Percentiles rank a stretch among this genome's conserved stretches.
Conservation (phyloP, 192 early-diverging fungal species). For the Mycoemilia scoparia region DNA sequence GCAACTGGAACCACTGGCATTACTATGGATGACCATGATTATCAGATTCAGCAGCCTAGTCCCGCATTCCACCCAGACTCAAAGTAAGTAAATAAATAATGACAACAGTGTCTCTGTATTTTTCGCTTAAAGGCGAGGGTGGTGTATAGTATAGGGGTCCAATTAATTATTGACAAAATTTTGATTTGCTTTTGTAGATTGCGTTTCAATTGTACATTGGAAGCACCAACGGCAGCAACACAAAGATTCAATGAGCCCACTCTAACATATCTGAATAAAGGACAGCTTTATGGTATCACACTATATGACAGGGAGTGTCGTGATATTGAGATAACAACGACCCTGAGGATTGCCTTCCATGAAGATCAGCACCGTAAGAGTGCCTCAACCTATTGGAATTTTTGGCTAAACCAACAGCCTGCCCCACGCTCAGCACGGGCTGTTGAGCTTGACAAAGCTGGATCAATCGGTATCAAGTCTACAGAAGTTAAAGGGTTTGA, state of each 20-base stretch:
- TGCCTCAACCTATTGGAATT: conserved; percentile 47
- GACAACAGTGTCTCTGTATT: too few relatives aligned
- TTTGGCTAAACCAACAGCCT: conserved; percentile 54
- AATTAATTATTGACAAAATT: too few relatives aligned
- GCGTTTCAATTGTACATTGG: conserved; percentile 18
- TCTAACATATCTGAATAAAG: conserved; percentile 56
- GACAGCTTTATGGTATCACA: conserved; percentile 37
- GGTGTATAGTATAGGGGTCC: too few relatives aligned
- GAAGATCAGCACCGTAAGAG: conserved; percentile 45
- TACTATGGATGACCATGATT: too few relatives aligned
- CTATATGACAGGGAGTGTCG: conserved; percentile 28
- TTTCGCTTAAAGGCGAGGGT: too few relatives aligned
- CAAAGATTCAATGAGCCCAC: conserved; percentile 34
- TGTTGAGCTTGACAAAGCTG: conserved; percentile 43
- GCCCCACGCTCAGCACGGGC: conserved; percentile 36
- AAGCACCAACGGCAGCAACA: conserved; percentile 22
- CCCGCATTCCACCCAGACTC: too few relatives aligned
- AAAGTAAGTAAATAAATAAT: too few relatives aligned
- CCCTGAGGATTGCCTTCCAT: conserved; percentile 47
- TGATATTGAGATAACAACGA: conserved; percentile 32
- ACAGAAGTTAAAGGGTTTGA: conserved; percentile 44
- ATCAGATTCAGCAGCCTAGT: too few relatives aligned
- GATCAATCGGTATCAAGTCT: conserved; percentile 32
- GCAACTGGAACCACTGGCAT: too few relatives aligned
- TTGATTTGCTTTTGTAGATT: too few relatives aligned